Evolutionary conservation across 306 rosid genomes (phyloP).

Genomic region (Glycine tomentella): DNA sequence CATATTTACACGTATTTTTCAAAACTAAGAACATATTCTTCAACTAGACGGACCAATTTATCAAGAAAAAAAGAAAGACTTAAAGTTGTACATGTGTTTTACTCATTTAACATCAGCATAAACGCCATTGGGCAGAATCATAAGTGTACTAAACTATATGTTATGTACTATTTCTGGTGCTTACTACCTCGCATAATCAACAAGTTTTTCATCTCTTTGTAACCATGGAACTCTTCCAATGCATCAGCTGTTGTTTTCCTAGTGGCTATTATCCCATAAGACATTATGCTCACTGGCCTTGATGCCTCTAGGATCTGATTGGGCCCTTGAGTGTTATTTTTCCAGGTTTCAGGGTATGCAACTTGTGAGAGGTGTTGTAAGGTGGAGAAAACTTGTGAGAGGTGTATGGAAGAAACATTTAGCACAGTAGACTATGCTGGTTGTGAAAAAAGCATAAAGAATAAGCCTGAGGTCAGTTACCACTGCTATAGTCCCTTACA

Average conservation of each 20-base stretch:
- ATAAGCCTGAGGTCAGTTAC: no score
- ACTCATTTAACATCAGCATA: conserved; percentile 27
- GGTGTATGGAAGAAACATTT: no score
- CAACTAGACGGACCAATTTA: background rate
- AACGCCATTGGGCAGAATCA: conserved; percentile 26
- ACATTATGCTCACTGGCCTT: conserved; percentile 50
- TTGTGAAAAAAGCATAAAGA: no score
- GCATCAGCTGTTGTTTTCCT: conserved; percentile 83
- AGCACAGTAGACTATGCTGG: no score
- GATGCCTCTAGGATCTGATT: conserved; percentile 46
- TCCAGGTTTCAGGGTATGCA: conserved; percentile 52
- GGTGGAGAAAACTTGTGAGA: conserved; percentile 66
- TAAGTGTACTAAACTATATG: conserved; percentile 1
- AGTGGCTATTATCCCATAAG: no score
- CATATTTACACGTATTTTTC: conserved; percentile 48
- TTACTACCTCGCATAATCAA: conserved; percentile 56
- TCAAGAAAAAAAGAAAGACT: conserved; percentile 44
- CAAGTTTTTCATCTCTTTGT: conserved; percentile 73
- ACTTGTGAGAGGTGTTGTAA: no score
- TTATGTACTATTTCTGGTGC: conserved; percentile 45
- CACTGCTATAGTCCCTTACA: no score
- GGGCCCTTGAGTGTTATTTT: conserved; percentile 50
- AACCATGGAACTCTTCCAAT: conserved; percentile 80
- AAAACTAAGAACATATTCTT: no score
- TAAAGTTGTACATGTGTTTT: conserved; percentile 36